Base-by-base conservation (phyloP, 1,284 basidiomycete species). In the Ceratobasidium sp. region DNA sequence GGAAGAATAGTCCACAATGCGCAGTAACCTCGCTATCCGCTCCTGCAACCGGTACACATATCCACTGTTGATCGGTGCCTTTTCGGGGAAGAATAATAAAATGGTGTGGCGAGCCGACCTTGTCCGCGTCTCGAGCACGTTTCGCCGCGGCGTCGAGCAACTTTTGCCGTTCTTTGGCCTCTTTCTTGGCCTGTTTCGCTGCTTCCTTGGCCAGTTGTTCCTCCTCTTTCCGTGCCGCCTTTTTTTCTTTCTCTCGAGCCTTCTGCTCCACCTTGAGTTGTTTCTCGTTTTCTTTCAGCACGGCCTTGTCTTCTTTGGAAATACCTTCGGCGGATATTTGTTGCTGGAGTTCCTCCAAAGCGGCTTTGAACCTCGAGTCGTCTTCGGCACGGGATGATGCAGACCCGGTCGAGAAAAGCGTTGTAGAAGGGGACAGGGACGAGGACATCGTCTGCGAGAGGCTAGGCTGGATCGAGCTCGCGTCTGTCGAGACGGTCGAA, bases 1-100 rank as follows among this genome's bases (percentile, higher is more conserved):
- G 83, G 61, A 87, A 86, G 77, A 88, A 88, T n/a, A 89, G 76
- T 39, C 87, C 87, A 72, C 81, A 83, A 79, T 89, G 88, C 0
- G 87, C 87, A 16, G 81, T 83, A 11, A 88, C 87, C 77, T 88
- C 87, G 77, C 88, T 86, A 7, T 84, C 80, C 7, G 84, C 86
- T 7, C 85, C 86, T 4, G 76, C 82, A 56, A 89, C 85, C 29
- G 81, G 66, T 0, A 88, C 84, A 54, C 81, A 80, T 76, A 87
- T 85, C 88, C 88, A 88, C 34, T 61, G 76, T 27, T 63, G 54
- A 27, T 46, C 62, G 16, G 48, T 39, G 3, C 41, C 39, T 16
- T 59, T 73, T 37, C 54, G 41, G 16, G 87, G 87, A 19, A 87
- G 81, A 6, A 88, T 84, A 73, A 87, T 83, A 76, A 88, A 88